Evolutionary conservation across 495 filamentous ascomycete species (phyloP), one percentile per base, ranked within the genome.

Genomic region (Aspergillus taichungensis): DNA sequence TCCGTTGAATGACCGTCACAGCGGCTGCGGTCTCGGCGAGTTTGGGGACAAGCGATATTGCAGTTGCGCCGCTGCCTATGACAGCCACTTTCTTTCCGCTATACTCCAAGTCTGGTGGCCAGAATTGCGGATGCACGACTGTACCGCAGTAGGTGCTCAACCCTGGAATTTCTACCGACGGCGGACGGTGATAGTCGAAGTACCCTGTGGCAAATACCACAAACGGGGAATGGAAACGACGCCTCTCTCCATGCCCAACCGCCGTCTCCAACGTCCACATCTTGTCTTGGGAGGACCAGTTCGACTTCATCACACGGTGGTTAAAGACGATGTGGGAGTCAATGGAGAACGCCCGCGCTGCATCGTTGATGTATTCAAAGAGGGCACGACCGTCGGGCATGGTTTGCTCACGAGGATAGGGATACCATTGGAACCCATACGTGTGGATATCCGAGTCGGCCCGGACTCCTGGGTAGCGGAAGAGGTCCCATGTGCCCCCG

Each of bases 401-500:
- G 18, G 70, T 62, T 8, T 64, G 64, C 1, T 55, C 45, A 29
- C 69, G 59, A 0, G 63, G 62, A 78, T 80, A 85, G 11, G 78
- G 77, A 10, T 69, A 53, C 77, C 78, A 84, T 11, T 70, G 49
- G 45, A 82, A 78, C 40, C 76, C 76, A 43, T 78, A 83, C 13
- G 76, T 68, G 45, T 71, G 67, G 28, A 84, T 31, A 76, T 64
- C 69, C 7, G 73, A 76, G 64, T 82, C 78, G 28, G 74, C 75
- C 40, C 77, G 71, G 31, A 76, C 63, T 4, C 79, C 78, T 10
- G 79, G 79, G 40, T 81, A 84, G 27, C 68, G 69, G 60, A 79
- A 83, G 27, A 81, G 69, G 46, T 72, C 68, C 78, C 79, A 83
- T 1, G 80, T 84, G 3, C 80, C 80, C 13, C 80, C 80, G 6